Conservation (phyloP, 768 basidiomycete species). For the Kwoniella mangroviensis region DNA sequence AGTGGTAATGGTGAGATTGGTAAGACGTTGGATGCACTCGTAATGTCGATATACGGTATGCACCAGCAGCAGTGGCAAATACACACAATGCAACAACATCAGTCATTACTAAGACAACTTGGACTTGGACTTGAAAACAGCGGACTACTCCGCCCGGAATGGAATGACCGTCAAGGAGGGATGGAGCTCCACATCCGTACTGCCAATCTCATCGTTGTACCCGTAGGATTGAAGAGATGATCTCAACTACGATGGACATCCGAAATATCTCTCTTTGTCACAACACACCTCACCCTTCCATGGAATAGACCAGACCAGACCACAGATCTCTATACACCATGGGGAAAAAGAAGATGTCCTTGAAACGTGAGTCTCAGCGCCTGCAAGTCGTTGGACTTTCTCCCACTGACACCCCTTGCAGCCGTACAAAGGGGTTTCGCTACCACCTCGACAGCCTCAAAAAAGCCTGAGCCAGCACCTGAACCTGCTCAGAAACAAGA, state of each 20-base stretch:
- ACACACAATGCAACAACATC: not conserved
- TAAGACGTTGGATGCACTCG: not conserved
- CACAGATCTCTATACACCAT: conserved; percentile 20
- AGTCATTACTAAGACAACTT: too few relatives aligned
- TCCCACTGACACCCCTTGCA: conserved; percentile 5
- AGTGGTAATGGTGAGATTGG: not conserved
- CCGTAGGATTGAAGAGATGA: too few relatives aligned
- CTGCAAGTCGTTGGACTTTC: not conserved
- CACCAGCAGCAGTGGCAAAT: not conserved
- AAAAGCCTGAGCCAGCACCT: conserved; percentile 32
- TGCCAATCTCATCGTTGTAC: too few relatives aligned
- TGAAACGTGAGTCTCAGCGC: conserved; percentile 48
- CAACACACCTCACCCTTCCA: too few relatives aligned
- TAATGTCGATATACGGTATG: not conserved
- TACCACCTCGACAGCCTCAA: conserved; percentile 50
- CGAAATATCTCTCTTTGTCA: too few relatives aligned
- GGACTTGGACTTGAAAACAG: conserved; percentile 2
- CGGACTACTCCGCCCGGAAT: too few relatives aligned
- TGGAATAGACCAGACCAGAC: too few relatives aligned
- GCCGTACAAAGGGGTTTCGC: conserved; percentile 55
- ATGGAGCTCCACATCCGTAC: not conserved
- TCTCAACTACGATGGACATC: too few relatives aligned
- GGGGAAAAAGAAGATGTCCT: conserved; percentile 56
- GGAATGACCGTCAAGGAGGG: too few relatives aligned
- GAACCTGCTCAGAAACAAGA: conserved; percentile 24